These are phyloP conservation scores for Nadsonia commutata DNA, from an alignment of 1,139 yeast genomes.

Conservation along the genomic window DNA sequence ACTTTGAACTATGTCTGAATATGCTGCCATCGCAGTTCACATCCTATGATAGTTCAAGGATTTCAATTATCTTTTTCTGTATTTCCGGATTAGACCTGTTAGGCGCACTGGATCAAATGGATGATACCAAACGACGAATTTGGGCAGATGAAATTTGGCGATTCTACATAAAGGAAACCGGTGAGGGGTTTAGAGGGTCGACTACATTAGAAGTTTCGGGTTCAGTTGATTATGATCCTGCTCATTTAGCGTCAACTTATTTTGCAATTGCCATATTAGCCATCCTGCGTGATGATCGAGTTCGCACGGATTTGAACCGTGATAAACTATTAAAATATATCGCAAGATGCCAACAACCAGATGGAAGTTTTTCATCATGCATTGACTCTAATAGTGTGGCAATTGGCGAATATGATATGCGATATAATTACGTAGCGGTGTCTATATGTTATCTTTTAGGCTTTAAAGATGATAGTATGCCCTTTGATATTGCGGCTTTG, in stretches of 20 bases:
- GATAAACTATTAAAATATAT: conserved; percentile 37
- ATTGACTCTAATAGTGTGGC: not conserved
- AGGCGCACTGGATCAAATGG: conserved; percentile 22
- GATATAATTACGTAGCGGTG: conserved; percentile 4
- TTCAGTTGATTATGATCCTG: conserved; percentile 32
- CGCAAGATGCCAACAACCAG: conserved; percentile 34
- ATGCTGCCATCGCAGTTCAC: conserved; percentile 23
- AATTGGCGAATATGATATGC: conserved; percentile 1
- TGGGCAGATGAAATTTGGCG: conserved; percentile 35
- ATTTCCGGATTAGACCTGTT: conserved; percentile 47
- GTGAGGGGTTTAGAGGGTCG: conserved; percentile 43
- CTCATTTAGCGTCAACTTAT: conserved; percentile 55
- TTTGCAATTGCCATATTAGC: conserved; percentile 26
- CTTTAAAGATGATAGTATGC: not conserved
- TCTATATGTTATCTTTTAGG: conserved; percentile 1
- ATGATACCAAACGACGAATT: conserved; percentile 17
- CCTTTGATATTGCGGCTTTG: conserved; percentile 29
- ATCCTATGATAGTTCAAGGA: conserved; percentile 41
- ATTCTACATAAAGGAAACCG: conserved; percentile 30
- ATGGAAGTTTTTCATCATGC: conserved; percentile 27
- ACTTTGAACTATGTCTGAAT: conserved; percentile 20
- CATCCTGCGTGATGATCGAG: conserved; percentile 30
- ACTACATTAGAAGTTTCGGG: conserved; percentile 25
- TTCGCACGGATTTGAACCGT: conserved; percentile 27
- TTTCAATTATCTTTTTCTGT: conserved; percentile 54